Base-by-base conservation (phyloP, 176 grass and related monocot genomes). In the Zizania latifolia region DNA sequence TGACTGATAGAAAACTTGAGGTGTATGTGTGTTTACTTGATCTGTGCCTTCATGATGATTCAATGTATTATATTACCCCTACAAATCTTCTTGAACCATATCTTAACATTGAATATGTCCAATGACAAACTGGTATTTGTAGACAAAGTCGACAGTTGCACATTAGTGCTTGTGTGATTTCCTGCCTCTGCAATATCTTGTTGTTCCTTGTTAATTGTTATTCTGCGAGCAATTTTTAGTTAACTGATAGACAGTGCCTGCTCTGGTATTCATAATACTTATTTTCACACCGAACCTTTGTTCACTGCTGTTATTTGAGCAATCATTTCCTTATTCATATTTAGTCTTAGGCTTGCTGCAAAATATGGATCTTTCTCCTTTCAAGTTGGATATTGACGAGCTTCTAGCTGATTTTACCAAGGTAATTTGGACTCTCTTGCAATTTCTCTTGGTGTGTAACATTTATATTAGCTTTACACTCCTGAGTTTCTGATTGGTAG, bases 311-410 rank as follows among this genome's bases (percentile, higher is more conserved):
- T n/a, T 50, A 60, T 70, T 28, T 77, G 72, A 69, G 5, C 21
- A 56, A 7, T 62, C 29, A 9, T 82, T 57, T 82, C 29, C 27
- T 45, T 13, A 58, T 78, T 26, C 32, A 68, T 35, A 17, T 60
- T 69, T 17, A 60, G 32, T 33, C 1, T 76, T 36, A n/a, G 3
- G 33, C 26, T 33, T n/a, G 3, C 54, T 54, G 14, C 7, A 32
- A 56, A 64, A 64, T 72, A 88, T 98, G 86, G 91, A 94, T 68
- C 80, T 98, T 21, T 27, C 60, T 69, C 78, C 86, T 28, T 92
- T 98, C 84, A 98, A 92, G 86, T 29, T 90, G 78, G 91, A 94
- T 73, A 84, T 98, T 14, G 91, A 98, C 34, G 91, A 98, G 71
- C 82, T 94, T 19, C 16, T 98, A 39, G 75, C 75, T 37, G 84